Percentiles rank a stretch among this genome's conserved stretches.
Evolutionary conservation across 345 rosid species (phyloP).

Genomic region (Heritiera fomes): DNA sequence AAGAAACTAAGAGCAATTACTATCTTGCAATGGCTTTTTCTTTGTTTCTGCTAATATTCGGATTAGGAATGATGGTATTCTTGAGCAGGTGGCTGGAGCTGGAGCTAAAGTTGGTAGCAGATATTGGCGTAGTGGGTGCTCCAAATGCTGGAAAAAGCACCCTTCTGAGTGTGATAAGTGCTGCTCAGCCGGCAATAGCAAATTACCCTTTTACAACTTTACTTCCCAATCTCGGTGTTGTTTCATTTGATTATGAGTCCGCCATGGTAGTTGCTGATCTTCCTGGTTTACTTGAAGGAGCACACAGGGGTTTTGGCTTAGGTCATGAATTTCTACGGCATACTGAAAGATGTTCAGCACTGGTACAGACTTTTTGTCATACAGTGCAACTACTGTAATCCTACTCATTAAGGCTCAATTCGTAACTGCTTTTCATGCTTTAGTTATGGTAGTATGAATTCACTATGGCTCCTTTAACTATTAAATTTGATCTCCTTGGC

Average conservation of each 20-base stretch:
- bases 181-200: slow-evolving; percentile 87
- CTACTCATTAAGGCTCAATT: neutral
- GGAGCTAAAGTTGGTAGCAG: slow-evolving; percentile 88
- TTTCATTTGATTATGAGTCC: slow-evolving; percentile 84
- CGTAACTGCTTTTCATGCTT: neutral
- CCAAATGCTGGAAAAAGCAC: slow-evolving; percentile 98
- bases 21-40: neutral
- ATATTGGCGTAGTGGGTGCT: slow-evolving; percentile 91
- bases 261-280: slow-evolving; percentile 95
- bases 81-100: slow-evolving; percentile 88
- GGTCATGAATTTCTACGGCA: slow-evolving; percentile 91
- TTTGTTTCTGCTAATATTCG: neutral
- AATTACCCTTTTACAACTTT: slow-evolving; percentile 90
- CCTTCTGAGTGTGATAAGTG: slow-evolving; percentile 78
- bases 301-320: slow-evolving; percentile 88
- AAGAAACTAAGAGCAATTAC: neutral
- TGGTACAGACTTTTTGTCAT: slow-evolving; percentile 53
- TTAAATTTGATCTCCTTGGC: neutral
- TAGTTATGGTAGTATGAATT: neutral
- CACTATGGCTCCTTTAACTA: neutral
- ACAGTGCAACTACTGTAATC: neutral
- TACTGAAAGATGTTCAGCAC: slow-evolving; percentile 92
- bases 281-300: slow-evolving; percentile 98
- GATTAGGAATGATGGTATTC: slow-evolving; percentile 29
- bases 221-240: slow-evolving; percentile 95